phyloP scores from a whole-genome alignment of 2,329 filamentous ascomycete genomes.

The Nannizziopsis arthrosporioides region DNA sequence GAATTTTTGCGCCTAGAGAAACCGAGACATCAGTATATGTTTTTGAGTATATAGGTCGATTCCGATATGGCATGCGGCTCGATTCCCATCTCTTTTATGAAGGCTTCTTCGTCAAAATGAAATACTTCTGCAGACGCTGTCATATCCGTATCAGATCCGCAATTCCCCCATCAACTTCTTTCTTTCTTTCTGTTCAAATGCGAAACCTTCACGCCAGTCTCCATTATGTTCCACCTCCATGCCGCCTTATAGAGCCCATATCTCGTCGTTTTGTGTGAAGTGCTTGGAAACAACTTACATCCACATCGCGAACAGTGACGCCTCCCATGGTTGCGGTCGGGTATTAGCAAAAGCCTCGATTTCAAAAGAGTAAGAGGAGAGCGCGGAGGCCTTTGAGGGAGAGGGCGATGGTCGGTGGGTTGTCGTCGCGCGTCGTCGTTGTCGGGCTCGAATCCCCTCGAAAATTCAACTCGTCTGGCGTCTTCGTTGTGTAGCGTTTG shows the following conservation, averaged over 20 bases:
- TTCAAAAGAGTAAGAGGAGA: slow-evolving; percentile 16
- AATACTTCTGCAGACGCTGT: too few relatives aligned
- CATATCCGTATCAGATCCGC: too few relatives aligned
- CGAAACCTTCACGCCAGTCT: too few relatives aligned
- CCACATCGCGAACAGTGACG: slow-evolving; percentile 56
- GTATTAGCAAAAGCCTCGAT: slow-evolving; percentile 26
- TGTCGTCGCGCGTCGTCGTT: slow-evolving; percentile 15
- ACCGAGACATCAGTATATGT: background rate
- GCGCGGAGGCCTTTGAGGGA: slow-evolving; percentile 8
- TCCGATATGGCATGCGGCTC: background rate
- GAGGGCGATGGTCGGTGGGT: slow-evolving; percentile 14
- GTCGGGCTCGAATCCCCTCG: slow-evolving; percentile 13
- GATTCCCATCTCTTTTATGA: background rate
- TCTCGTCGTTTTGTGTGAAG: background rate
- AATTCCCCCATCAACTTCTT: too few relatives aligned
- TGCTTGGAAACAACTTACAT: slow-evolving; percentile 35
- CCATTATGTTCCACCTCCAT: background rate
- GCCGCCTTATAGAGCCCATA: background rate
- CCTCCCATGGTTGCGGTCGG: slow-evolving; percentile 51
- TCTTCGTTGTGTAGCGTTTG: slow-evolving; percentile 15
- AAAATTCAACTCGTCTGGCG: slow-evolving; percentile 13
- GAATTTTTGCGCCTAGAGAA: slow-evolving; percentile 52
- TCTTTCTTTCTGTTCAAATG: too few relatives aligned
- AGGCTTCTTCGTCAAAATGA: too few relatives aligned
- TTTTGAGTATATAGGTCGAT: slow-evolving; percentile 7